These are phyloP conservation scores for Trypanosoma melophagium DNA, from an alignment of 208 protist genomes.

Conservation along the genomic window DNA sequence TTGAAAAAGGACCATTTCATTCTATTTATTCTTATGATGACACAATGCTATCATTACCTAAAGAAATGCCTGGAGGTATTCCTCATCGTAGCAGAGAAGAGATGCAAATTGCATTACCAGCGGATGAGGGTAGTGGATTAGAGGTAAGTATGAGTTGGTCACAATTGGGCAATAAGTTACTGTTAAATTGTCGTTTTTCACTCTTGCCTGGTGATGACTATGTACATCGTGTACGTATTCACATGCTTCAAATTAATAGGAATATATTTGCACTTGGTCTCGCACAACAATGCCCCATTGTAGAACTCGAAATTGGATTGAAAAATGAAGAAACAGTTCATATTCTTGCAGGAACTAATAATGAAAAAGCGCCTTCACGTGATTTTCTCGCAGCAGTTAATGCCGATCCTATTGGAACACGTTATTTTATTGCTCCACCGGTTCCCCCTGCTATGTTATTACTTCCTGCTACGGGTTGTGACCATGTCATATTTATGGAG, in stretches of 20 bases:
- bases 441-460: slow-evolving; percentile 52
- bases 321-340: slow-evolving; percentile 29
- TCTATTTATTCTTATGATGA: background rate
- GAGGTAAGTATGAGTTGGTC: slow-evolving; percentile 65
- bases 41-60: background rate
- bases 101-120: slow-evolving; percentile 31
- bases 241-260: slow-evolving; percentile 58
- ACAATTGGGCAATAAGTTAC: slow-evolving; percentile 45
- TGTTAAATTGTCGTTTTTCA: slow-evolving; percentile 44
- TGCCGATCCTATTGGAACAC: slow-evolving; percentile 51
- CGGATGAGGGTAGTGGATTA: slow-evolving; percentile 42
- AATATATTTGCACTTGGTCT: slow-evolving; percentile 71
- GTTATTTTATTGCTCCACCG: slow-evolving; percentile 56
- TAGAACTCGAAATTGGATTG: slow-evolving; percentile 35
- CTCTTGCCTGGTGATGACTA: slow-evolving; percentile 53
- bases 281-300: slow-evolving; percentile 48
- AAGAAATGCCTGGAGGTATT: background rate
- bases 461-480: slow-evolving; percentile 47
- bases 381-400: slow-evolving; percentile 52
- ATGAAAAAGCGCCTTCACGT: slow-evolving; percentile 35
- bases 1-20: no score
- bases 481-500: slow-evolving; percentile 28
- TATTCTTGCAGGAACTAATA: slow-evolving; percentile 48
- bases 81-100: background rate
- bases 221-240: slow-evolving; percentile 33